Conservation (phyloP, 2,329 filamentous ascomycete species). For the Graphium sp. region DNA sequence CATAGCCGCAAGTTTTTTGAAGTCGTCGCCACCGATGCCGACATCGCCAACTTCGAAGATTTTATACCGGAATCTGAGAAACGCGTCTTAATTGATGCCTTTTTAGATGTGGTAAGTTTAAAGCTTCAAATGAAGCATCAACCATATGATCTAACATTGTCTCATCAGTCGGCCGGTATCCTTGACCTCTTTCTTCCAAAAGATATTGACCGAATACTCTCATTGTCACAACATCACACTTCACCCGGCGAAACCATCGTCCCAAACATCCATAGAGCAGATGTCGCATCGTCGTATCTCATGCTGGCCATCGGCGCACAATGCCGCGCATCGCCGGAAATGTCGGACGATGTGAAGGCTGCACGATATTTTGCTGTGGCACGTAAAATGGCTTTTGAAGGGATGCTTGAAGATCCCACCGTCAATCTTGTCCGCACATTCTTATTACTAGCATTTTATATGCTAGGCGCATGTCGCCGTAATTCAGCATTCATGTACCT, state of each 20-base stretch:
- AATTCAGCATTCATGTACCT: conserved; percentile 42
- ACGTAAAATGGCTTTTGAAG: conserved; percentile 26
- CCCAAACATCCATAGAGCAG: too few species aligned
- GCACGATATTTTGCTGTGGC: conserved; percentile 22
- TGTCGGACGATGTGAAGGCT: conserved; percentile 8
- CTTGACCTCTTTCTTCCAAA: conserved; percentile 5
- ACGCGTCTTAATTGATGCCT: conserved; percentile 4
- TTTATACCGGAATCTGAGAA: conserved; percentile 2
- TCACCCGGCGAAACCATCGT: conserved; percentile 1
- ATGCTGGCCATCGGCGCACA: conserved; percentile 33
- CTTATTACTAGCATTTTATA: conserved; percentile 36
- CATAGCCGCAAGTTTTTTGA: conserved; percentile 4
- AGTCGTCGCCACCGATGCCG: conserved; percentile 3
- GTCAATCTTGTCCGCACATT: conserved; percentile 30
- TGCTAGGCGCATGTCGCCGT: conserved; percentile 35
- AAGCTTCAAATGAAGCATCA: too few species aligned
- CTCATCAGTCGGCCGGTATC: conserved; percentile 4
- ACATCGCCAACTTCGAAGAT: conserved; percentile 3
- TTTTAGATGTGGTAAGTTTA: conserved; percentile 6
- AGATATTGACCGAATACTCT: background rate
- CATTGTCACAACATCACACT: background rate
- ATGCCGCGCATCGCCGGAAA: conserved; percentile 11
- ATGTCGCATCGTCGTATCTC: conserved; percentile 6
- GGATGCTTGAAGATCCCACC: conserved; percentile 31
- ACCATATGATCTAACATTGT: too few species aligned